Evolutionary conservation across 768 basidiomycete genomes (phyloP).

Genomic region (Kwoniella heveanensis): DNA sequence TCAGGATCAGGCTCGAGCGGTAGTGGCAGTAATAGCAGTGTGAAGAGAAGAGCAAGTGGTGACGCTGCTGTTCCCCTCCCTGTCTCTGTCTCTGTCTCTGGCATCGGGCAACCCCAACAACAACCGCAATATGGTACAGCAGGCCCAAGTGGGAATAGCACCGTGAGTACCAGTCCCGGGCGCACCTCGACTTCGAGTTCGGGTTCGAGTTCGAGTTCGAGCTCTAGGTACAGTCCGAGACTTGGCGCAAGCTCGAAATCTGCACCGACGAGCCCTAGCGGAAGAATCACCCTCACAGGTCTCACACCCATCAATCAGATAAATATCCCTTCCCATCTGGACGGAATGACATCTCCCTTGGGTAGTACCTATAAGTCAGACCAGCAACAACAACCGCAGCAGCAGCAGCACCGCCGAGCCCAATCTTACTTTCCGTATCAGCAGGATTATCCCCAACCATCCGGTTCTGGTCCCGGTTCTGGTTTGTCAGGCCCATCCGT

Average conservation of each 20-base stretch:
- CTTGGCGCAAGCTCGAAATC: conserved; percentile 5
- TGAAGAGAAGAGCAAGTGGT: not conserved
- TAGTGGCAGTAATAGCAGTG: not conserved
- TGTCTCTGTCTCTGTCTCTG: no score
- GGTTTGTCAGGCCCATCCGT: no score
- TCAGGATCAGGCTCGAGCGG: no score
- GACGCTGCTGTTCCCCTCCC: not conserved
- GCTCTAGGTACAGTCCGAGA: not conserved
- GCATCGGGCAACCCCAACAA: no score
- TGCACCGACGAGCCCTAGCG: conserved; percentile 19
- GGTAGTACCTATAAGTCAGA: no score
- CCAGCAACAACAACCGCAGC: not conserved
- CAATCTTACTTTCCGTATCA: conserved; percentile 1
- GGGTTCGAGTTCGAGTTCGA: not conserved
- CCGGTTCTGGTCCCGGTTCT: no score
- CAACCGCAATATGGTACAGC: no score
- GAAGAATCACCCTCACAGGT: conserved; percentile 2
- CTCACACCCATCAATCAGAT: conserved; percentile 13
- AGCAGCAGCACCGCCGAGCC: no score
- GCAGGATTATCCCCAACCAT: not conserved
- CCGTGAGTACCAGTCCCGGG: no score
- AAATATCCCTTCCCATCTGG: conserved; percentile 4
- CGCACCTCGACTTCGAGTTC: not conserved
- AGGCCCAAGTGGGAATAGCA: no score
- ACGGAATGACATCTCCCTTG: no score